Evolutionary conservation across 768 basidiomycete species (phyloP), one percentile per base, ranked within the genome.

Genomic region (Coprinopsis marcescibilis): DNA sequence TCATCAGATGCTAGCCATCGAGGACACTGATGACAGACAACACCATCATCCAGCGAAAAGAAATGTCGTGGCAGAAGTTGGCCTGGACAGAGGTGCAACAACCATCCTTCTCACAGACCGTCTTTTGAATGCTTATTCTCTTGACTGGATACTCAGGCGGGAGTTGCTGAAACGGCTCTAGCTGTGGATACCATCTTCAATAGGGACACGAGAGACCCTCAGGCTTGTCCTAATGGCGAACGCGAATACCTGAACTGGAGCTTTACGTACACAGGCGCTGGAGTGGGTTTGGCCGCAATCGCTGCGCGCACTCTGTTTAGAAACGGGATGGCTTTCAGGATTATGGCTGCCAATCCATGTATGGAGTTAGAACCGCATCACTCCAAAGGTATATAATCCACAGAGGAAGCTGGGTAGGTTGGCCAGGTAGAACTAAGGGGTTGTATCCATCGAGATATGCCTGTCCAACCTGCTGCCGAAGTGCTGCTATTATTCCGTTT

Each of bases 301-400:
- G 80, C 79, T n/a, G 91, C 91, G 2, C 78, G 86, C n/a, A 67
- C 78, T 39, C 69, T 91, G 67, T 90, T 89, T 65, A 76, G 65
- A 53, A 77, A 77, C 45, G 83, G 88, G 2, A 59, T 76, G 38
- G 78, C 81, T 2, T 80, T 80, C 65, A 76, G 83, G 46, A 69
- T 92, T 45, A 89, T 92, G 89, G 66, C 83, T 0, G 78, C 87
- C 12, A 91, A 90, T 63, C 89, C 89, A 50, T 91, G 88, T 83
- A 54, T 49, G 78, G n/a, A n/a, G n/a, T n/a, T n/a, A n/a, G n/a
- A n/a, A n/a, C n/a, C n/a, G n/a, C n/a, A n/a, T n/a, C n/a, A n/a
- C n/a, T n/a, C n/a, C n/a, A n/a, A n/a, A n/a, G n/a, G n/a, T n/a
- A n/a, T n/a, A n/a, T n/a, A n/a, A n/a, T n/a, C n/a, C n/a, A n/a